Conservation (phyloP, 129 eudicot genomes). For the Silybum marianum region DNA sequence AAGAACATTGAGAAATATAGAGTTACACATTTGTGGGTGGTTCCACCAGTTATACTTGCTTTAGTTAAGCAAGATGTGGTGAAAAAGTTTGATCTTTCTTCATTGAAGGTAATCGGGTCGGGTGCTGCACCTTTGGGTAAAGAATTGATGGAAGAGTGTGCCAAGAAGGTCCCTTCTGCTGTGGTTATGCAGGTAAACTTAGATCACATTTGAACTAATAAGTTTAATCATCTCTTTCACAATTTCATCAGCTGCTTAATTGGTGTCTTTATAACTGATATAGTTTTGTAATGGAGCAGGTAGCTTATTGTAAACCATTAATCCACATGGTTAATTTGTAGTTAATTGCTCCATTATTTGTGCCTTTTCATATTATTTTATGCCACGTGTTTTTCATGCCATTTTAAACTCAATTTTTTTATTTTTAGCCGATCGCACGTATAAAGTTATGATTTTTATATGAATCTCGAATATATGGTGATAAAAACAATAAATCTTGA, state of each 20-base stretch:
- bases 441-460: neutral
- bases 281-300: neutral
- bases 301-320: neutral
- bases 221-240: slow-evolving; percentile 1
- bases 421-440: neutral
- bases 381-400: neutral
- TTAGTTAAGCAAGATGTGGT: slow-evolving; percentile 65
- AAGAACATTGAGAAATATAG: slow-evolving; percentile 58
- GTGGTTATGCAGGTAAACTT: slow-evolving; percentile 60
- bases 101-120: slow-evolving; percentile 81
- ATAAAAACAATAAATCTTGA: neutral
- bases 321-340: neutral
- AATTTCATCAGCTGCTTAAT: neutral
- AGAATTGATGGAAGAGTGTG: slow-evolving; percentile 84
- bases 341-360: neutral
- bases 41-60: slow-evolving; percentile 81
- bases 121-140: slow-evolving; percentile 97
- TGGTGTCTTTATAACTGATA: neutral
- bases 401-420: neutral
- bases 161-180: slow-evolving; percentile 67
- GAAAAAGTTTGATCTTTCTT: slow-evolving; percentile 63
- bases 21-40: slow-evolving; percentile 69
- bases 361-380: neutral
- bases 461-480: neutral
- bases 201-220: neutral